A percentile compares a stretch with the other conserved stretches of the same genome.
phyloP scores from a whole-genome alignment of 1,284 basidiomycete genomes.

The Heterobasidion irregulare region DNA sequence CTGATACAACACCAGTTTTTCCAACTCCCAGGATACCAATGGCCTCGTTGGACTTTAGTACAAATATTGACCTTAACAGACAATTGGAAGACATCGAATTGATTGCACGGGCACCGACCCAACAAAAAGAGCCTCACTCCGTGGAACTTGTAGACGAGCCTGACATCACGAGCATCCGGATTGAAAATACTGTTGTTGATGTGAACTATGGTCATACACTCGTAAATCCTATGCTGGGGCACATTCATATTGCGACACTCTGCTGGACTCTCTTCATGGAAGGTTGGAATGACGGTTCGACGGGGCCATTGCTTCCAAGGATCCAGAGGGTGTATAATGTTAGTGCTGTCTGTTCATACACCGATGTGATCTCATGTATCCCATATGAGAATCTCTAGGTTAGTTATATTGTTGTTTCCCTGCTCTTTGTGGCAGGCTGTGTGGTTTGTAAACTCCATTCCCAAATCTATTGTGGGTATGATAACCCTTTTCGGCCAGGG shows the following conservation, averaged over 20 bases:
- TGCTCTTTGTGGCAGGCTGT: conserved; percentile 37
- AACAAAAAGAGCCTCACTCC: too few species aligned
- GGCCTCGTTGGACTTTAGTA: too few species aligned
- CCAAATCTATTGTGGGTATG: background rate
- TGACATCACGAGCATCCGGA: too few species aligned
- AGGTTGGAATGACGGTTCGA: conserved; percentile 54
- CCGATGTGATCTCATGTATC: background rate
- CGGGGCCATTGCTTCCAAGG: conserved; percentile 47
- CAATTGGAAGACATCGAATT: too few species aligned
- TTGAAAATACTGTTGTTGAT: too few species aligned
- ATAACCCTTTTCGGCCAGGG: conserved; percentile 26
- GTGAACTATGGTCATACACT: too few species aligned
- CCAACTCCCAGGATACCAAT: too few species aligned
- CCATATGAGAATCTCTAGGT: conserved; percentile 22
- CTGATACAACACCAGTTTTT: too few species aligned
- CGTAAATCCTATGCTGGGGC: conserved; percentile 10
- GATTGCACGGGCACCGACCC: too few species aligned
- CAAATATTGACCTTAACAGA: too few species aligned
- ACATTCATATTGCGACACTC: conserved; percentile 22
- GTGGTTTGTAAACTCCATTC: conserved; percentile 20
- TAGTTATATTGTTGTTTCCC: conserved; percentile 36
- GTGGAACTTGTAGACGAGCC: too few species aligned
- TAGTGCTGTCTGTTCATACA: conserved; percentile 8
- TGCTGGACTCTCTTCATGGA: conserved; percentile 32
- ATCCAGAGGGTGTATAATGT: conserved; percentile 50